Conservation (phyloP, 495 filamentous ascomycete genomes). For the Penicillium steckii region DNA sequence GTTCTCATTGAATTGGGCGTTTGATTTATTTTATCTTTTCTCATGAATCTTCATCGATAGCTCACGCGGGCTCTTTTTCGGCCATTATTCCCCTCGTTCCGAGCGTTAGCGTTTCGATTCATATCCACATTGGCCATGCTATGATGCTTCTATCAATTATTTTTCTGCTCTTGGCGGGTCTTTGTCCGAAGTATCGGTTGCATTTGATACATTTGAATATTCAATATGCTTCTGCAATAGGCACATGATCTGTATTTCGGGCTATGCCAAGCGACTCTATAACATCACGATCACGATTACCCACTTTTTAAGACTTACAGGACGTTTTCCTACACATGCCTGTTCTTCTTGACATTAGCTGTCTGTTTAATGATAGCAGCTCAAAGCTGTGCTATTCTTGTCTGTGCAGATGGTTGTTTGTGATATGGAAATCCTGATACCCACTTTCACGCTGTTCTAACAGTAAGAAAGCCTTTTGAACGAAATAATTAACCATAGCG, state of each 20-base stretch:
- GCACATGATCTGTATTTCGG: not conserved
- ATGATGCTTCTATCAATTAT: not conserved
- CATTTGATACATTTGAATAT: not conserved
- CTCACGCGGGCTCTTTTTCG: conserved; percentile 8
- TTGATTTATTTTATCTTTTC: not conserved
- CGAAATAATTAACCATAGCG: too few species aligned
- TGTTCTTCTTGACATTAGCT: too few species aligned
- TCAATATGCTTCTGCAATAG: not conserved
- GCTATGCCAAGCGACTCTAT: not conserved
- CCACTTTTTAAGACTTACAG: too few species aligned
- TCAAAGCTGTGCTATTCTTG: too few species aligned
- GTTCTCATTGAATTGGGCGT: conserved; percentile 2
- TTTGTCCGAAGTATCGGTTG: not conserved
- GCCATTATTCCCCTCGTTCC: conserved; percentile 18
- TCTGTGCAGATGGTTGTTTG: too few species aligned
- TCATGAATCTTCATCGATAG: not conserved
- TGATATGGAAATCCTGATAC: too few species aligned
- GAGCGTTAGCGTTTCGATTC: conserved; percentile 12
- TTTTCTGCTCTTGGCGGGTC: not conserved
- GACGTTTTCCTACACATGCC: too few species aligned
- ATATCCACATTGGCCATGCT: conserved; percentile 3
- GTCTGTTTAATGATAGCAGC: too few species aligned
- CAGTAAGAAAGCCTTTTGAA: too few species aligned
- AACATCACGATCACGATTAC: too few species aligned
- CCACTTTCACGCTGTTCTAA: too few species aligned